Conservation (phyloP, 2,329 filamentous ascomycete species). For the Ustulina deusta region DNA sequence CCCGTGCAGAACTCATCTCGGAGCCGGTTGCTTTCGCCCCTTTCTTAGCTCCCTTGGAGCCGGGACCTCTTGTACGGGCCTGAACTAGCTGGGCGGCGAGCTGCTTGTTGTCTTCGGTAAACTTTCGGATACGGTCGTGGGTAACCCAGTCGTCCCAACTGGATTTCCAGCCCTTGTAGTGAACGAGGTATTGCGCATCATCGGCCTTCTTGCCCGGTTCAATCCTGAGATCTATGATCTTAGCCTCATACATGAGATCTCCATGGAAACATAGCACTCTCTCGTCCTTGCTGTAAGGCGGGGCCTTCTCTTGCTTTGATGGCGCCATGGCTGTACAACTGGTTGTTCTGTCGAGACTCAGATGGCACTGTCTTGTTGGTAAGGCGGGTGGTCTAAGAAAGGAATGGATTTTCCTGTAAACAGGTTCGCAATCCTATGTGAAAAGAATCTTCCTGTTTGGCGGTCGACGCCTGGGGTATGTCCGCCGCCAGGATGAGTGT, state of each 20-base stretch:
- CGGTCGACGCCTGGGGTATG: neutral
- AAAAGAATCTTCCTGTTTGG: neutral
- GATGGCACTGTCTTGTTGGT: slow-evolving; percentile 1
- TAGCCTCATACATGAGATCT: slow-evolving; percentile 97
- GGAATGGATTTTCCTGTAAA: neutral
- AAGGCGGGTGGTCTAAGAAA: neutral
- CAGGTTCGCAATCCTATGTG: neutral
- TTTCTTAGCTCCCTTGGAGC: slow-evolving; percentile 64
- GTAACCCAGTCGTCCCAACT: slow-evolving; percentile 99
- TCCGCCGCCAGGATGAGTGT: slow-evolving; percentile 7
- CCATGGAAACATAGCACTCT: slow-evolving; percentile 97
- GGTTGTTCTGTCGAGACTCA: slow-evolving; percentile 6
- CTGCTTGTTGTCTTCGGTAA: slow-evolving; percentile 94
- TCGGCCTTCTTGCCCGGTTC: slow-evolving; percentile 59
- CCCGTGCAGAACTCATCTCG: slow-evolving; percentile 73
- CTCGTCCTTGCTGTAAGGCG: slow-evolving; percentile 80
- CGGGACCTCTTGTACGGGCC: slow-evolving; percentile 49
- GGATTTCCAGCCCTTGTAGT: slow-evolving; percentile 99
- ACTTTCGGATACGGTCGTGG: slow-evolving; percentile 91
- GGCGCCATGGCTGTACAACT: slow-evolving; percentile 51
- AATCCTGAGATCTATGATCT: slow-evolving; percentile 79
- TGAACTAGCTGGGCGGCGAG: slow-evolving; percentile 81
- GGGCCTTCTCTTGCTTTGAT: slow-evolving; percentile 57
- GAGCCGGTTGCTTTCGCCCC: slow-evolving; percentile 61
- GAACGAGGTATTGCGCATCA: slow-evolving; percentile 88